Base-by-base conservation (phyloP, 768 basidiomycete genomes). In the Mycena galopus region DNA sequence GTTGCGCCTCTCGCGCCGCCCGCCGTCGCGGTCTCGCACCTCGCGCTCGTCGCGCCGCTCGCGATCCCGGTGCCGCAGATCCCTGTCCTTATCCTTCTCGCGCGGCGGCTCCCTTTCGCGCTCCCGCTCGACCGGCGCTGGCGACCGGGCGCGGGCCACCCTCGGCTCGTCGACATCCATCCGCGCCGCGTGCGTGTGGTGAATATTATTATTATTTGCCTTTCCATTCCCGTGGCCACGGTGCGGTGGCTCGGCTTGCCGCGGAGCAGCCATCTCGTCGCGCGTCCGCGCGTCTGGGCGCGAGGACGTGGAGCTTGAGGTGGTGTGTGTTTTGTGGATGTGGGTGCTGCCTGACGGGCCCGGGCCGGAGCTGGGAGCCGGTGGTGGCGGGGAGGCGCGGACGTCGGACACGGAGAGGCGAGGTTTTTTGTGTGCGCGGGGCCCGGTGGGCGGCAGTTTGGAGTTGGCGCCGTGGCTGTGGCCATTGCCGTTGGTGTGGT, bases 351-450 rank as follows among this genome's bases (percentile, higher is more conserved):
- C 78, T 42, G 75, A 75, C 60, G 72, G 39, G 6, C 50, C 19
- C 2, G 21, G 19, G 50, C 50, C 25, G 23, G 50, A 19, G 17
- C 1, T n/a, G 19, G 17, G 77, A 29, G 60, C 64, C 16, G 75
- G 76, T 21, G 78, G 78, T 10, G 82, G 78, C 30, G 84, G 81
- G 47, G 85, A 76, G 65, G 77, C 65, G 23, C 83, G 84, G 16
- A 80, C 79, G 25, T 93, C 92, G 14, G 93, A 91, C 8, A 93
- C 92, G 16, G 93, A 91, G 7, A 94, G 82, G 14, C 94, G 91
- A 19, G 90, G 91, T 77, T 93, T 93, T 85, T 96, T 96, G 81
- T 93, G 86, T 29, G 93, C 92, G 65, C 94, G 89, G 3, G 94
- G 94, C 14, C 91, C 94, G 0, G 94, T 96, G 0, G 94, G 94